Percentiles rank a stretch among this genome's conserved stretches.
Conservation (phyloP, 768 basidiomycete genomes). For the Boletus reticuloceps region DNA sequence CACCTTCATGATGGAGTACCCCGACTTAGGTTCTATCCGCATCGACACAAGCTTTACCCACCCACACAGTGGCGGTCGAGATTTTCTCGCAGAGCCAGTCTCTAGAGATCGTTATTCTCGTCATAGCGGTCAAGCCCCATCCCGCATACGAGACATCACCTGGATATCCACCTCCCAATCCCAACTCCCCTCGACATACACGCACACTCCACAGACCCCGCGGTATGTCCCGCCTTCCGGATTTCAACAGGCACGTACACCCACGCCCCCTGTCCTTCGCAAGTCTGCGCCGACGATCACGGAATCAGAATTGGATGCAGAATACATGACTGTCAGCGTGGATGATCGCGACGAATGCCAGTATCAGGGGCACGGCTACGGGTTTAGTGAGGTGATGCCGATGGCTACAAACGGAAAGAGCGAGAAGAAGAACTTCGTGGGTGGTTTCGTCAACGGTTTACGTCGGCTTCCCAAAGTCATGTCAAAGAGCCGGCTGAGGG, state of each 20-base stretch:
- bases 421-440: slow-evolving; percentile 31
- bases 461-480: slow-evolving; percentile 34
- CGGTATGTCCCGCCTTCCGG: slow-evolving; percentile 18
- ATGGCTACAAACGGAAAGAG: slow-evolving; percentile 23
- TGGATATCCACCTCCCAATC: slow-evolving; percentile 30
- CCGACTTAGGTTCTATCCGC: slow-evolving; percentile 23
- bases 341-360: slow-evolving; percentile 20
- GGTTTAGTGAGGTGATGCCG: slow-evolving; percentile 23
- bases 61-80: slow-evolving; percentile 27
- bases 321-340: slow-evolving; percentile 34
- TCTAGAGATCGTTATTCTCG: slow-evolving; percentile 31
- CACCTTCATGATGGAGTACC: slow-evolving; percentile 25
- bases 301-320: slow-evolving; percentile 32
- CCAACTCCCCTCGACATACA: slow-evolving; percentile 25
- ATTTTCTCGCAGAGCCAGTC: slow-evolving; percentile 22
- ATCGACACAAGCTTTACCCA: slow-evolving; percentile 31
- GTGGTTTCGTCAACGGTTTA: slow-evolving; percentile 30
- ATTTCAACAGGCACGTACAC: slow-evolving; percentile 23
- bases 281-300: slow-evolving; percentile 30
- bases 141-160: slow-evolving; percentile 30
- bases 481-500: slow-evolving; percentile 29
- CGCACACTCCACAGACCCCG: slow-evolving; percentile 29
- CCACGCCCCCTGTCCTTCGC: slow-evolving; percentile 25
- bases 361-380: slow-evolving; percentile 20
- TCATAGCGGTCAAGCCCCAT: slow-evolving; percentile 23